Evolutionary conservation across 352 stramenopile species (phyloP).

Genomic region (Pythium monospermum): DNA sequence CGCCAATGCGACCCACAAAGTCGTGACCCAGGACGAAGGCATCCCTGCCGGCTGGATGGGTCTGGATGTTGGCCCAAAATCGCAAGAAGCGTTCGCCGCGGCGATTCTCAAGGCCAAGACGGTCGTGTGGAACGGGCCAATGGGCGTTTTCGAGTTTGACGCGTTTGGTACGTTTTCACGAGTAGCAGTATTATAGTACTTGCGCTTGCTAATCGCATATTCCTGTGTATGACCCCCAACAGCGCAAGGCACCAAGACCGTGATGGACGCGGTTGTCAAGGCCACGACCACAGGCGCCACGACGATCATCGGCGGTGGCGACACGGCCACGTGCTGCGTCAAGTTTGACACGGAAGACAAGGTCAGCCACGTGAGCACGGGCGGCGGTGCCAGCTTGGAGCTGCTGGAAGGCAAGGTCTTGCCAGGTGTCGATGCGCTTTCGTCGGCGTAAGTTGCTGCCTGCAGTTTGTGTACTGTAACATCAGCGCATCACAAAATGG

Average conservation of each 20-base stretch:
- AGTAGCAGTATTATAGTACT: background rate
- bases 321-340: constrained; percentile 91
- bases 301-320: constrained; percentile 98
- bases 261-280: constrained; percentile 96
- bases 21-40: constrained; percentile 85
- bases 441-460: constrained; percentile 54
- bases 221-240: background rate
- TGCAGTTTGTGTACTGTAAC: too few species aligned
- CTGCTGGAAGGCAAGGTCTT: constrained; percentile 98
- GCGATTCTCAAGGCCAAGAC: constrained; percentile 90
- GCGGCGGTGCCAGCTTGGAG: constrained; percentile 95
- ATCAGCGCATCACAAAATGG: too few species aligned
- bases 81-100: constrained; percentile 72
- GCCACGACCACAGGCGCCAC: constrained; percentile 91
- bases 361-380: constrained; percentile 89
- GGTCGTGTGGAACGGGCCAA: constrained; percentile 99
- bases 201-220: background rate
- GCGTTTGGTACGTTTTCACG: constrained; percentile 79
- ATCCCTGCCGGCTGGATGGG: constrained; percentile 98
- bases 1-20: constrained; percentile 90
- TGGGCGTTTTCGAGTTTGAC: constrained; percentile 99
- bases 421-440: constrained; percentile 96
- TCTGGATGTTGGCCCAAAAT: constrained; percentile 97
- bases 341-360: constrained; percentile 89
- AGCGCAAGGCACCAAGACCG: constrained; percentile 89